A percentile compares a stretch with the other conserved stretches of the same genome.
These are phyloP conservation scores for Citrus sp. DNA, from an alignment of 345 rosid species.

Conservation along the genomic window DNA sequence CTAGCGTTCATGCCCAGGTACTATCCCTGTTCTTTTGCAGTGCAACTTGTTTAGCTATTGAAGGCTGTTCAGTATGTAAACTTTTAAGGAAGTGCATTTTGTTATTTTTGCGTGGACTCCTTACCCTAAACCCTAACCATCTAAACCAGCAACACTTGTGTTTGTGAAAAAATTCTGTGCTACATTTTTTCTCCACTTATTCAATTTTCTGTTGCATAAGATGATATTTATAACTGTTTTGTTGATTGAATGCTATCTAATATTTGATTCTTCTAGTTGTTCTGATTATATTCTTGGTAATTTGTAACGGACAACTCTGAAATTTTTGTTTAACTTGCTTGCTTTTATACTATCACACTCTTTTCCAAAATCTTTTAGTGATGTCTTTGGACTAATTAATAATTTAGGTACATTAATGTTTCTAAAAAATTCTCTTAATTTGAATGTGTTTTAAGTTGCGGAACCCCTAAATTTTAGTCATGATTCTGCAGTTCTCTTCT, in stretches of 20 bases:
- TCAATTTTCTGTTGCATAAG: conserved; percentile 2
- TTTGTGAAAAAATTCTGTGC: not conserved
- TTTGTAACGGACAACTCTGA: not conserved
- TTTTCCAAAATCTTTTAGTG: not conserved
- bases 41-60: not conserved
- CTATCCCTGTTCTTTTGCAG: not conserved
- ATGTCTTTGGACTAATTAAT: not conserved
- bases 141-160: not conserved
- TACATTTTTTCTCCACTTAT: not conserved
- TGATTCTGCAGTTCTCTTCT: conserved; percentile 53
- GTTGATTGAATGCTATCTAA: not conserved
- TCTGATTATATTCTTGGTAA: not conserved
- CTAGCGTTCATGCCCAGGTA: conserved; percentile 84
- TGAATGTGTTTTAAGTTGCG: not conserved
- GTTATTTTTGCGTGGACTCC: not conserved
- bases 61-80: not conserved
- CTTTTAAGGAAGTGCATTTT: not conserved
- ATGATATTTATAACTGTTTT: not conserved
- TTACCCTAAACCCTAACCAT: not conserved
- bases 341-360: not conserved
- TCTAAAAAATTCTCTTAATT: not conserved
- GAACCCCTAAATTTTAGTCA: conserved; percentile 3
- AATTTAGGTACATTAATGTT: not conserved
- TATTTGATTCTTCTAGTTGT: not conserved
- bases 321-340: not conserved